A percentile compares a stretch with the other conserved stretches of the same genome.
These are phyloP conservation scores for Zhuliangozyma parablackwelliae DNA, from an alignment of 1,139 yeast genomes.

Conservation along the genomic window DNA sequence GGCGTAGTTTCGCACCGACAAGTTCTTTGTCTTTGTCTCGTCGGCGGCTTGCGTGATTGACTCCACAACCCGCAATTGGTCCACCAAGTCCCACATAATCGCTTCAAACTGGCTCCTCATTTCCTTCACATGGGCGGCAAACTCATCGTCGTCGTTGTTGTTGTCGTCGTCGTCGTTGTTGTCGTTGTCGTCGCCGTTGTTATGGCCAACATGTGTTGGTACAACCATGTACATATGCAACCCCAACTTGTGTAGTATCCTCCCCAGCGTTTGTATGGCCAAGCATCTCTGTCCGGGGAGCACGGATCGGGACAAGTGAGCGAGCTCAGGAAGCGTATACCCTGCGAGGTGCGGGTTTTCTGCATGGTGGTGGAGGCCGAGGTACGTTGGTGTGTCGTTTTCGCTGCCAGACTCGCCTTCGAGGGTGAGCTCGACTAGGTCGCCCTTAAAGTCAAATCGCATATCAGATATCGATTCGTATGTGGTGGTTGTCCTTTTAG, in stretches of 20 bases:
- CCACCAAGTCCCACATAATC: constrained; percentile 73
- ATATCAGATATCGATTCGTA: constrained; percentile 65
- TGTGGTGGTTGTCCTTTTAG: constrained; percentile 39
- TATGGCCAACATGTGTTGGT: constrained; percentile 28
- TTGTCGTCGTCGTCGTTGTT: constrained; percentile 1
- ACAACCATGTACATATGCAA: constrained; percentile 51
- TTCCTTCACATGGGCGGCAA: constrained; percentile 32
- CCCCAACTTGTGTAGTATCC: constrained; percentile 79
- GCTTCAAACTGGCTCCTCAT: constrained; percentile 49
- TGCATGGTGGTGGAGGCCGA: constrained; percentile 90
- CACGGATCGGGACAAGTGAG: constrained; percentile 73
- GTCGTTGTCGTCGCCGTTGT: background rate
- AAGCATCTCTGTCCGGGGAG: constrained; percentile 83
- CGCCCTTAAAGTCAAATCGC: constrained; percentile 85
- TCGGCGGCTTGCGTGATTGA: constrained; percentile 71
- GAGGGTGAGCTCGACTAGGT: constrained; percentile 45
- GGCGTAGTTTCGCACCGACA: constrained; percentile 82
- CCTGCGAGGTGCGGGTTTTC: constrained; percentile 90
- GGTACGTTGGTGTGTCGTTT: constrained; percentile 47
- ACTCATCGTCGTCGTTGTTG: constrained; percentile 30
- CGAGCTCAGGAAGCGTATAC: constrained; percentile 78
- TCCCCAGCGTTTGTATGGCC: constrained; percentile 82
- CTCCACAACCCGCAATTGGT: constrained; percentile 63
- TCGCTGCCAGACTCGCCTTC: constrained; percentile 18
- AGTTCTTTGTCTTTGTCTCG: constrained; percentile 57